Evolutionary conservation across 2,329 filamentous ascomycete genomes (phyloP).

Genomic region (Fusarium proliferatum): DNA sequence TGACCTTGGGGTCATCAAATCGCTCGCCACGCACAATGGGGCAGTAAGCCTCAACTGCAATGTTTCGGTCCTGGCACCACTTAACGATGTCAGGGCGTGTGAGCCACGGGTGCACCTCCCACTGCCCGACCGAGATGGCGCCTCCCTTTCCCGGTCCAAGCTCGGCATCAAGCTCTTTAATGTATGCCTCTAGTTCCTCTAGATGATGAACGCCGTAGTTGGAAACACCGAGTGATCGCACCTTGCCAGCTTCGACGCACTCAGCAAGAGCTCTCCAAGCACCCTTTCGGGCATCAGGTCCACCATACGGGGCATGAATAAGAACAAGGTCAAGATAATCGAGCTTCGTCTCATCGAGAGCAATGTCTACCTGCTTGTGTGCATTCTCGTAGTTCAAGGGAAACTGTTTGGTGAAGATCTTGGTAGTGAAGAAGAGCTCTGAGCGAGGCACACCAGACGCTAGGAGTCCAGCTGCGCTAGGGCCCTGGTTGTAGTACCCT

Average conservation of each 20-base stretch:
- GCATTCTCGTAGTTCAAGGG: slow-evolving; percentile 69
- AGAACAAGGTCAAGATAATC: slow-evolving; percentile 76
- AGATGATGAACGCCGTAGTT: slow-evolving; percentile 74
- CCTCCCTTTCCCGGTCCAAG: slow-evolving; percentile 73
- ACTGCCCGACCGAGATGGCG: slow-evolving; percentile 84
- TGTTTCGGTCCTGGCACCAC: slow-evolving; percentile 75
- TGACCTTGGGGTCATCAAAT: slow-evolving; percentile 74
- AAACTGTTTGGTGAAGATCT: slow-evolving; percentile 57
- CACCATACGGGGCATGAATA: slow-evolving; percentile 71
- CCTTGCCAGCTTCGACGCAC: slow-evolving; percentile 69
- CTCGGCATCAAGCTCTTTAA: slow-evolving; percentile 69
- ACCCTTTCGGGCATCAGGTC: slow-evolving; percentile 64
- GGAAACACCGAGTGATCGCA: slow-evolving; percentile 71
- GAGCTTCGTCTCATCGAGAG: slow-evolving; percentile 70
- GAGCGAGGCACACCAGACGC: slow-evolving; percentile 56
- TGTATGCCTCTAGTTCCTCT: slow-evolving; percentile 68
- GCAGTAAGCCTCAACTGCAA: slow-evolving; percentile 73
- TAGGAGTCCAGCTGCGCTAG: slow-evolving; percentile 58
- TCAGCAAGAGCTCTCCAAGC: slow-evolving; percentile 74
- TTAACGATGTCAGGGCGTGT: slow-evolving; percentile 79
- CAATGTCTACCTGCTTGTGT: slow-evolving; percentile 71
- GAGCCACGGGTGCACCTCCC: slow-evolving; percentile 92
- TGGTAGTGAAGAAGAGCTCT: slow-evolving; percentile 67
- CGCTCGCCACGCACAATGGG: slow-evolving; percentile 75
- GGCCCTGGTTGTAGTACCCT: slow-evolving; percentile 63